Percentiles rank a stretch among this genome's conserved stretches.
These are phyloP conservation scores for Onygenales sp. DNA, from an alignment of 2,329 filamentous ascomycete genomes.

Conservation along the genomic window DNA sequence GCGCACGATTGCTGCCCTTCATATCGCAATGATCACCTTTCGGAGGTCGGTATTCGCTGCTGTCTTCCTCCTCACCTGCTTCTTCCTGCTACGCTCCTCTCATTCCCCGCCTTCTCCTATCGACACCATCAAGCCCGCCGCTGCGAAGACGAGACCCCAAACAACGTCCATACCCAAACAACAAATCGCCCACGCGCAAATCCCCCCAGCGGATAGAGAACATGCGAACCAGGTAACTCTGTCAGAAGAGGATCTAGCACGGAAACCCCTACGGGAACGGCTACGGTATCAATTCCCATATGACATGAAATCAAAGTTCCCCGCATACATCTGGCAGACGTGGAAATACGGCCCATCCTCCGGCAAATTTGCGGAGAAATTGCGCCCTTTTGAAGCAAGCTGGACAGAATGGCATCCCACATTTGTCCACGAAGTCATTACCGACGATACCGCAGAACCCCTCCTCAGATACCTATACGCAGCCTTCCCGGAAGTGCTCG, in stretches of 20 bases:
- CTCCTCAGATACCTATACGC: constrained; percentile 81
- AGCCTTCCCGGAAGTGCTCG: constrained; percentile 65
- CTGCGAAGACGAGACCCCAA: no score
- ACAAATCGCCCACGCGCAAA: background rate
- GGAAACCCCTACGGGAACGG: constrained; percentile 65
- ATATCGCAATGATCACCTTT: constrained; percentile 60
- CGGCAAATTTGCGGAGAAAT: constrained; percentile 60
- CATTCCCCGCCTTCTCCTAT: constrained; percentile 43
- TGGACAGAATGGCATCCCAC: constrained; percentile 82
- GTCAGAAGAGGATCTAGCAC: constrained; percentile 58
- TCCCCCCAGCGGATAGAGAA: background rate
- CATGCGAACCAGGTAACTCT: constrained; percentile 41
- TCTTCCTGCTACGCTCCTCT: constrained; percentile 59
- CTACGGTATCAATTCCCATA: constrained; percentile 92
- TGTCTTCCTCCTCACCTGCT: constrained; percentile 56
- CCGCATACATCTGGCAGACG: constrained; percentile 98
- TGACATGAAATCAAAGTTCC: constrained; percentile 78
- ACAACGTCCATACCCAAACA: background rate
- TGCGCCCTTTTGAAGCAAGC: constrained; percentile 75
- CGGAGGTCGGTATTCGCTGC: constrained; percentile 66
- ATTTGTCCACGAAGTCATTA: constrained; percentile 94
- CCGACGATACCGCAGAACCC: constrained; percentile 75
- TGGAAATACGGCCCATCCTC: constrained; percentile 84
- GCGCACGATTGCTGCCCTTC: background rate
- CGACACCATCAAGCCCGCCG: no score